Evolutionary conservation across 1,284 basidiomycete genomes (phyloP), one percentile per base, ranked within the genome.

Genomic region (Vanrija sp.): DNA sequence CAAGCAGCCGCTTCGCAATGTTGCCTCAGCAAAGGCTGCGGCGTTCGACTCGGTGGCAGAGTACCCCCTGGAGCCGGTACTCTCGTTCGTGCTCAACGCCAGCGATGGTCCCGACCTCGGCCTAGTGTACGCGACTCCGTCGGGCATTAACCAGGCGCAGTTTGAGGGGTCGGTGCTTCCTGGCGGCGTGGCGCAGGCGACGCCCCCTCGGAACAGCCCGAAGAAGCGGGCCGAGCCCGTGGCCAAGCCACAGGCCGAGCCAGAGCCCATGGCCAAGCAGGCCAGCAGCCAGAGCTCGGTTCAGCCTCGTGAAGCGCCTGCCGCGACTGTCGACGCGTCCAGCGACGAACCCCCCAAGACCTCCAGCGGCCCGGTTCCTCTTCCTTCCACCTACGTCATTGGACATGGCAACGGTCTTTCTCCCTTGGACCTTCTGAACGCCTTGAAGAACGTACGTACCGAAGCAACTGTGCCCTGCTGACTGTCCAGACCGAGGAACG

Each of bases 1-100:
- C 50, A 49, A 51, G n/a, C 61, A 65, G 40, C 72, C 71, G 1
- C 57, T 65, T 43, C 65, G 65, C 38, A 54, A 60, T 19, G 43
- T 60, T 4, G 47, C 44, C n/a, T 39, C 45, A 18, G 19, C 57
- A 0, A 53, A 45, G 14, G 46, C 60, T 1, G 43, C 54, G 0
- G 60, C 64, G 21, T 73, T 72, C 44, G 66, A 69, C 53, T 49
- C 49, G 28, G 44, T 67, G 29, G 65, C 58, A 5, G 72, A 73
- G 50, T 63, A 60, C 29, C 65, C 69, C 1, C 52, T 72, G 9
- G 64, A 69, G 25, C 60, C 65, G 4, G 61, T 71, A 1, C 46
- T 66, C 10, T 62, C 64, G 18, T 51, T 73, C 3, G 64, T 60
- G 3, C 39, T 68, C 4, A 49, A 55, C 10, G 49, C 53, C n/a